Evolutionary conservation across 768 basidiomycete genomes (phyloP), one percentile per base, ranked within the genome.

Genomic region (Lentinus brumalis): DNA sequence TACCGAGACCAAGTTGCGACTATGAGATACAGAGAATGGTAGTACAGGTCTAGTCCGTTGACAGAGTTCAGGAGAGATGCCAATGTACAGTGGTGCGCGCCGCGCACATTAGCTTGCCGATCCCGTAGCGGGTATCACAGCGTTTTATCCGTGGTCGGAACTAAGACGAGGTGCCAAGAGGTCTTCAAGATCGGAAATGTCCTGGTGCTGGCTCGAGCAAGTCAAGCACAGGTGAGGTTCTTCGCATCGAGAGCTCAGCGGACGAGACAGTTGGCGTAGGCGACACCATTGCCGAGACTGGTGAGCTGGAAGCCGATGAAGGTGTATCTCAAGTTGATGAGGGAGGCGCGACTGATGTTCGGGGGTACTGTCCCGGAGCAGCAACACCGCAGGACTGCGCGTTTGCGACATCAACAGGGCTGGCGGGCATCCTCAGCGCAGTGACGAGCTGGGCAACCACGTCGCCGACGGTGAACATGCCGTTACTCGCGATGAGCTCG

Each of bases 401-500:
- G 21, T 30, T 49, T 14, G 46, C 18, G 51, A 52, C n/a, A 15
- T 52, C 51, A 1, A n/a, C 46, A 16, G 53, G 42, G 49, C 39
- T 45, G 35, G 50, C 55, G 41, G 51, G 57, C 30, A 32, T 35
- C 26, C 12, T 18, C 50, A 65, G 18, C 12, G 58, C 63, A 10
- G 35, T 18, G n/a, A 18, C 35, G 18, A 67, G 53, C 31, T 56
- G 50, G 10, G 12, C 31, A 21, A 61, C 21, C 21, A 69, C 56
- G 21, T 69, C 66, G 12, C 42, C 30, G 12, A 69, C 38, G 30
- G 66, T 64, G 12, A 63, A 49, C 11, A 47, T 41, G 4, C 50
- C 53, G 26, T 41, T 44, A 39, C 57, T 57, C 12, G 52, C 31
- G 57, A 45, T 53, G 31, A 53, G 18, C 26, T 62, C 61, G 7